Conservation (phyloP, 1,284 basidiomycete genomes). For the Ceratobasidium sp. region DNA sequence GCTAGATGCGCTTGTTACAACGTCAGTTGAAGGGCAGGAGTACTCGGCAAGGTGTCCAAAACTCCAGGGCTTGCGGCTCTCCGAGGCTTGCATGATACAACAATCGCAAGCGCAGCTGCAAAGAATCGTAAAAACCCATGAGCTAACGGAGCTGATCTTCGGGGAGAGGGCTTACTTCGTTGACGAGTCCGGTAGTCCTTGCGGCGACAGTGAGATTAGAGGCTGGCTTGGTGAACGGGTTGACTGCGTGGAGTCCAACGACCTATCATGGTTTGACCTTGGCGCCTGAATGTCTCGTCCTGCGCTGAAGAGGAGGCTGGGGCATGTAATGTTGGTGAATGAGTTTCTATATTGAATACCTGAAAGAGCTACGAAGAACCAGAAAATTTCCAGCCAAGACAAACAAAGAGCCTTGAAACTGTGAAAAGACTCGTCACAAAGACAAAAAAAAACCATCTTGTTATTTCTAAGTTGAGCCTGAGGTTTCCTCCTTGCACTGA, state of each 20-base stretch:
- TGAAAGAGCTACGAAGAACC: no score
- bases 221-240: neutral
- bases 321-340: no score
- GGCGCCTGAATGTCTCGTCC: no score
- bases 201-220: neutral
- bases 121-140: neutral
- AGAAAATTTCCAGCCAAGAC: no score
- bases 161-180: neutral
- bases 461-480: no score
- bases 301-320: no score
- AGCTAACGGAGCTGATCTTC: neutral
- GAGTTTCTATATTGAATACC: no score
- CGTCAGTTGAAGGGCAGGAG: neutral
- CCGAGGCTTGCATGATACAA: neutral
- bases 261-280: neutral
- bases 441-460: no score
- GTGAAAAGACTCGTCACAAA: no score
- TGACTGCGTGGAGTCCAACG: neutral
- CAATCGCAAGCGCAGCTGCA: neutral
- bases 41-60: neutral
- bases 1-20: neutral
- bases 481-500: no score
- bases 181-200: neutral
- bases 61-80: neutral
- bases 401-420: no score